Percentiles rank a stretch among this genome's conserved stretches.
These are phyloP conservation scores for Saccharomyces cerevisiae DNA, from an alignment of 805 yeast genomes.

Conservation along the genomic window DNA sequence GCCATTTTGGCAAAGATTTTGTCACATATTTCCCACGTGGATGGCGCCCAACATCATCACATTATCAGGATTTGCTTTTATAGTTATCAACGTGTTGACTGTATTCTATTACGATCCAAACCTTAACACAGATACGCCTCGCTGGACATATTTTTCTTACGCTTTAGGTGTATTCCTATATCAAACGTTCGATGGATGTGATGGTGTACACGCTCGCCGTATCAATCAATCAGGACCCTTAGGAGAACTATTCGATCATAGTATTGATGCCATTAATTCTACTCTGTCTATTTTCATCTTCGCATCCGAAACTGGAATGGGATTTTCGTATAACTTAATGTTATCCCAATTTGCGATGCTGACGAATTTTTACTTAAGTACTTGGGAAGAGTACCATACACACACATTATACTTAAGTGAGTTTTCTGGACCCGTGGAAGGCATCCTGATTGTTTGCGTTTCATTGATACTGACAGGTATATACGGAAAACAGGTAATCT, in stretches of 20 bases:
- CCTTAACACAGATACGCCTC: constrained; percentile 50
- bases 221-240: constrained; percentile 93
- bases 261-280: constrained; percentile 68
- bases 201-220: constrained; percentile 89
- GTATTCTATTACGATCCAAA: constrained; percentile 70
- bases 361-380: constrained; percentile 76
- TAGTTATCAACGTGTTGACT: constrained; percentile 51
- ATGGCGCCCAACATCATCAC: constrained; percentile 94
- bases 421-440: constrained; percentile 93
- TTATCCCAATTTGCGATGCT: constrained; percentile 65
- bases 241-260: constrained; percentile 92
- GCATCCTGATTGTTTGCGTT: constrained; percentile 56
- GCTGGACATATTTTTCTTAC: constrained; percentile 68
- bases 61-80: constrained; percentile 67
- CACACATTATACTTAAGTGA: constrained; percentile 69
- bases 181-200: constrained; percentile 94
- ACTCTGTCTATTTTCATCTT: constrained; percentile 69
- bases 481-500: constrained; percentile 54
- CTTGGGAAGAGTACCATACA: constrained; percentile 95
- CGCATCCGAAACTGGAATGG: constrained; percentile 69
- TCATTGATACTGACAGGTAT: constrained; percentile 57
- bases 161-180: constrained; percentile 81
- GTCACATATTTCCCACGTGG: constrained; percentile 64
- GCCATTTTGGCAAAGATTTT: constrained; percentile 74
- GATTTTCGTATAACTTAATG: constrained; percentile 53